Conservation (phyloP, 1,284 basidiomycete species). For the Taiwanofungus camphoratus region DNA sequence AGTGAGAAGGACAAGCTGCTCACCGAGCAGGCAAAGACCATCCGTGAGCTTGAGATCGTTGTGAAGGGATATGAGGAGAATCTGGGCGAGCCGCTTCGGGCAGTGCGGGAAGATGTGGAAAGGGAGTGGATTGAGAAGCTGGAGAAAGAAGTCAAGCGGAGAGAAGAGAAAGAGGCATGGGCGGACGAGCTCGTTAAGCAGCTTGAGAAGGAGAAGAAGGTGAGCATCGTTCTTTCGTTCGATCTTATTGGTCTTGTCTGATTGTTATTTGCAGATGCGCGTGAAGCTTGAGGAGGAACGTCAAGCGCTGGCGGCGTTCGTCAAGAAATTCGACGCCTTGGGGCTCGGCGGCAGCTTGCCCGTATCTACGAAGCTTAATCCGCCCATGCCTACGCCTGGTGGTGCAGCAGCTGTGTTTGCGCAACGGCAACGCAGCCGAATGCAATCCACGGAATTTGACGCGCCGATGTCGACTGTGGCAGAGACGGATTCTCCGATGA, state of each 20-base stretch:
- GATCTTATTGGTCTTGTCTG: constrained; percentile 5
- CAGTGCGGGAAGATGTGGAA: constrained; percentile 77
- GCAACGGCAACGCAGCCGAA: constrained; percentile 35
- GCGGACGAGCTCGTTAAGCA: constrained; percentile 64
- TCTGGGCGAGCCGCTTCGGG: constrained; percentile 64
- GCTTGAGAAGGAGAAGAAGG: constrained; percentile 70
- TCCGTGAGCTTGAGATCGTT: constrained; percentile 67
- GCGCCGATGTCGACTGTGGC: constrained; percentile 20
- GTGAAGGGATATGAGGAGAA: constrained; percentile 65
- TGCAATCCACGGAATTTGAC: constrained; percentile 23
- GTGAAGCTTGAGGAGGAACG: constrained; percentile 68
- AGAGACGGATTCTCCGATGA: constrained; percentile 43
- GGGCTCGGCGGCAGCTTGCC: constrained; percentile 41
- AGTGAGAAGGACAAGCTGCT: constrained; percentile 69
- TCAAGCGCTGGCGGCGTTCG: constrained; percentile 67
- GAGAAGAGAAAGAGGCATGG: constrained; percentile 68
- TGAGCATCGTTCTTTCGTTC: constrained; percentile 21
- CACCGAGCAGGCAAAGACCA: constrained; percentile 59
- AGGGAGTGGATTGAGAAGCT: constrained; percentile 67
- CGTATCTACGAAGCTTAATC: constrained; percentile 34
- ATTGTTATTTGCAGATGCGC: constrained; percentile 30
- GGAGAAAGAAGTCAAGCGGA: constrained; percentile 49
- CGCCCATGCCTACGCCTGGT: constrained; percentile 41
- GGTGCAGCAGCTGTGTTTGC: constrained; percentile 46
- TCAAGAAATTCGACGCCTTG: constrained; percentile 62